Base-by-base conservation (phyloP, 441 rosid species). In the Aleurites moluccanus region DNA sequence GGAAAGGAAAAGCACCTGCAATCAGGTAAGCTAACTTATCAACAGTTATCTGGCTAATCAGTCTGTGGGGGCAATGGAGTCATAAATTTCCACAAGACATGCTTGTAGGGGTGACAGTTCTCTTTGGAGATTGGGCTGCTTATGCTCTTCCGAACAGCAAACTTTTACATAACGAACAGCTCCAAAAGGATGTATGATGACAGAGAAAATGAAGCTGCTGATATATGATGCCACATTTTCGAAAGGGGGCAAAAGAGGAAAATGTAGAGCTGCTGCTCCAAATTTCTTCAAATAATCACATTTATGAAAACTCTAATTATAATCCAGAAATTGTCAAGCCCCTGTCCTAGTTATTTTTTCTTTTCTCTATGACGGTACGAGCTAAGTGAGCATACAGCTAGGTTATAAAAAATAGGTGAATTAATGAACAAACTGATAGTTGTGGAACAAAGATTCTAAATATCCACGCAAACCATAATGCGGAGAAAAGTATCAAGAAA, bases 11-110 rank as follows among this genome's bases (percentile, higher is more conserved):
- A 44, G 38, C 38, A 56, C 50, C 64, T 56, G 40, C 44, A 38
- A 70, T 20, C n/a, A 70, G 30, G 27, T 53, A 69, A 53, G 35
- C 52, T 21, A 15, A 70, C 15, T 40, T 70, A 45, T 45, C 25
- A 16, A 25, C 28, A 38, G 45, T 27, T 56, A 38, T 44, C 16
- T 14, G 33, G 14, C 3, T 10, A 57, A 16, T 45, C n/a, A 44
- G 30, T 57, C 15, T 8, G 50, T 27, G 27, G 64, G 63, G 63
- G 23, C 52, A 0, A 28, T 23, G 49, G 52, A 56, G 33, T 28
- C 64, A 33, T 23, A 30, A 56, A 53, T 70, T 64, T 23, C 67
- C 67, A n/a, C 15, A 13, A 45, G 16, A 64, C 42, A 8, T 38
- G 14, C 21, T 38, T 62, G 44, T 62, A 42, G 21, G 18, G 21